These are phyloP conservation scores for Darksidea phi DNA, from an alignment of 495 filamentous ascomycete species.

Conservation along the genomic window DNA sequence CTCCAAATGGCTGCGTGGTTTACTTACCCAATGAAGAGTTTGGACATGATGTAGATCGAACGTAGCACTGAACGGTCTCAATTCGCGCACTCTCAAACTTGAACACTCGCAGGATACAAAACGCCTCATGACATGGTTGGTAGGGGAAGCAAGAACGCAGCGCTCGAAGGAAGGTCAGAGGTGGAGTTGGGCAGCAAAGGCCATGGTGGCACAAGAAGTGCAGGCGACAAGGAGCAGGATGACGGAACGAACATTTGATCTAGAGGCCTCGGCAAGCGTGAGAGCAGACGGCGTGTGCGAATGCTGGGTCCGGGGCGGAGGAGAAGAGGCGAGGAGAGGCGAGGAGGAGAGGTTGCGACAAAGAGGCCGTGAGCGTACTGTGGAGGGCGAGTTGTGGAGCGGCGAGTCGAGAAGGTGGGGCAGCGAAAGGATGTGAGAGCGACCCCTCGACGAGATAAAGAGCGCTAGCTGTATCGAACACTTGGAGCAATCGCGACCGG, in stretches of 20 bases:
- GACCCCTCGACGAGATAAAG: constrained; percentile 25
- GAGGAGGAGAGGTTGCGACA: background rate
- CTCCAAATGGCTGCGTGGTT: constrained; percentile 9
- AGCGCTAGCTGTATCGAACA: constrained; percentile 32
- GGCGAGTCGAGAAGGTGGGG: constrained; percentile 31
- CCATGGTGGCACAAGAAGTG: constrained; percentile 24
- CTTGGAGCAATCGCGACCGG: constrained; percentile 26
- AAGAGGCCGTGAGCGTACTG: background rate
- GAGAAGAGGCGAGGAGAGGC: background rate
- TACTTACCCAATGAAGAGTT: constrained; percentile 86
- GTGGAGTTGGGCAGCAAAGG: constrained; percentile 16
- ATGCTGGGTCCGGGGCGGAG: background rate
- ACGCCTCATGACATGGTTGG: constrained; percentile 37
- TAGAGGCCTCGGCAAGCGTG: constrained; percentile 9
- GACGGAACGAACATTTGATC: constrained; percentile 37
- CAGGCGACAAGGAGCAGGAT: constrained; percentile 23
- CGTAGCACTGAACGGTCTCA: constrained; percentile 37
- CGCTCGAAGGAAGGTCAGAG: constrained; percentile 9
- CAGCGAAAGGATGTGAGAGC: constrained; percentile 22
- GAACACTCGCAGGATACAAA: constrained; percentile 21
- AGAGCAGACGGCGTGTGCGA: constrained; percentile 6
- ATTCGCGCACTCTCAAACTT: constrained; percentile 29
- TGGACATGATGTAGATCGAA: constrained; percentile 62
- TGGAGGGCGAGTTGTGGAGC: background rate
- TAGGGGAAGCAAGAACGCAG: constrained; percentile 11